phyloP scores from a whole-genome alignment of 768 basidiomycete genomes.

The Aureoboletus auriporus region DNA sequence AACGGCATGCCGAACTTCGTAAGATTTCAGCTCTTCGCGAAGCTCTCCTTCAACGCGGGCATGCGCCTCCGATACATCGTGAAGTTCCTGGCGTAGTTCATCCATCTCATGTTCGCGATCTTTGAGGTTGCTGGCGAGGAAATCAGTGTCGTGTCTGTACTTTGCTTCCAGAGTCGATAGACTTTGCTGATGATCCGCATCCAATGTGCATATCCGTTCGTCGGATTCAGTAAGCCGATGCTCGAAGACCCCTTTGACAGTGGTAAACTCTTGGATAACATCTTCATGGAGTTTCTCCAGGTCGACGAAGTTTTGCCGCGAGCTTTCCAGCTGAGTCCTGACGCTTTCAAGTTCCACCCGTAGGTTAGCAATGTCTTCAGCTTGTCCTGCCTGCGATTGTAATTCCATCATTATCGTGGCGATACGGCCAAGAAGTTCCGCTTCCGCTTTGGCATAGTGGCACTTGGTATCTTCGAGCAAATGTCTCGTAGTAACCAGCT shows the following conservation, averaged over 20 bases:
- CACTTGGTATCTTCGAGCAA: slow-evolving; percentile 31
- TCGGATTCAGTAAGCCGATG: slow-evolving; percentile 23
- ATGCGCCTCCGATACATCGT: slow-evolving; percentile 35
- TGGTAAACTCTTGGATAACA: slow-evolving; percentile 21
- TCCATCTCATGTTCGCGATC: slow-evolving; percentile 34
- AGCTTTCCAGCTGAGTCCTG: slow-evolving; percentile 18
- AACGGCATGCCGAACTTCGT: slow-evolving; percentile 23
- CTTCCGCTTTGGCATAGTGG: slow-evolving; percentile 32
- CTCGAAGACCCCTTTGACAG: slow-evolving; percentile 29
- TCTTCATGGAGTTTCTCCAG: slow-evolving; percentile 25
- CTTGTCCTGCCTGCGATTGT: slow-evolving; percentile 9
- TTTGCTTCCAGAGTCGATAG: slow-evolving; percentile 30
- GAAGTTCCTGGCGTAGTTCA: slow-evolving; percentile 35
- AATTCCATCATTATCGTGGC: slow-evolving; percentile 16
- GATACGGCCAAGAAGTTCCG: slow-evolving; percentile 28
- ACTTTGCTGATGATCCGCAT: slow-evolving; percentile 21
- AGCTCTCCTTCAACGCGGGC: slow-evolving; percentile 28
- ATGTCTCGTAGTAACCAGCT: slow-evolving; percentile 34
- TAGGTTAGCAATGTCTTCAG: slow-evolving; percentile 18
- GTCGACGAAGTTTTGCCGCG: slow-evolving; percentile 20
- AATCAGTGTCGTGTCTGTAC: slow-evolving; percentile 28
- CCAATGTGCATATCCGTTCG: slow-evolving; percentile 21
- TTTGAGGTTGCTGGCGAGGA: slow-evolving; percentile 36
- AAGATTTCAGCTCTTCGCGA: slow-evolving; percentile 23
- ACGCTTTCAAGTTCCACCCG: slow-evolving; percentile 24